phyloP scores from a whole-genome alignment of 2,329 filamentous ascomycete genomes.

The Didymella segeticola region DNA sequence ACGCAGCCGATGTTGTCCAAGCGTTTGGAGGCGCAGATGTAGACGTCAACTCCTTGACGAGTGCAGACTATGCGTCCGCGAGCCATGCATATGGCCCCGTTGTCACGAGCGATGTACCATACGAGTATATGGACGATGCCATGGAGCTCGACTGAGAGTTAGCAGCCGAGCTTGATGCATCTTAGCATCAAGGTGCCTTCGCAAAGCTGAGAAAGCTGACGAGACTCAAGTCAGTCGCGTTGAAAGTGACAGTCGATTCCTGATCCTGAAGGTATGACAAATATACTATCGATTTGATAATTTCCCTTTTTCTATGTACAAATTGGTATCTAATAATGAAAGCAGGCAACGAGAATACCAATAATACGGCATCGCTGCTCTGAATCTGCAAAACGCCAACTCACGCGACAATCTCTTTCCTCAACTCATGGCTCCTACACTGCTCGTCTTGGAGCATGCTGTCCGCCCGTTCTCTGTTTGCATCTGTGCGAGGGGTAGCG shows the following conservation, averaged over 20 bases:
- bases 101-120: slow-evolving; percentile 34
- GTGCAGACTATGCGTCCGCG: slow-evolving; percentile 31
- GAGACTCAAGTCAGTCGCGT: too few relatives aligned
- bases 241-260: not conserved
- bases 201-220: not conserved
- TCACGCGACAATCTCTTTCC: not conserved
- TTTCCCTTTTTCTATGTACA: not conserved
- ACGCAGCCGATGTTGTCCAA: slow-evolving; percentile 57
- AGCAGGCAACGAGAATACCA: not conserved
- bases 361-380: not conserved
- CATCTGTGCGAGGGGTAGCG: slow-evolving; percentile 19
- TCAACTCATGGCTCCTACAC: not conserved
- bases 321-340: slow-evolving; percentile 15
- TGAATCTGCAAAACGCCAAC: slow-evolving; percentile 14
- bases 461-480: slow-evolving; percentile 38
- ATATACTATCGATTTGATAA: not conserved
- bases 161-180: not conserved
- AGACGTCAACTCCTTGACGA: slow-evolving; percentile 20
- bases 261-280: too few relatives aligned
- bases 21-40: slow-evolving; percentile 6
- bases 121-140: slow-evolving; percentile 45
- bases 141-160: slow-evolving; percentile 43
- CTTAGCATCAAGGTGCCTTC: not conserved
- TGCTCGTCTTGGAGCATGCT: slow-evolving; percentile 39
- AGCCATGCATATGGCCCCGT: slow-evolving; percentile 13